Base-by-base conservation (phyloP, 345 rosid genomes). In the Tarenaya hassleriana region DNA sequence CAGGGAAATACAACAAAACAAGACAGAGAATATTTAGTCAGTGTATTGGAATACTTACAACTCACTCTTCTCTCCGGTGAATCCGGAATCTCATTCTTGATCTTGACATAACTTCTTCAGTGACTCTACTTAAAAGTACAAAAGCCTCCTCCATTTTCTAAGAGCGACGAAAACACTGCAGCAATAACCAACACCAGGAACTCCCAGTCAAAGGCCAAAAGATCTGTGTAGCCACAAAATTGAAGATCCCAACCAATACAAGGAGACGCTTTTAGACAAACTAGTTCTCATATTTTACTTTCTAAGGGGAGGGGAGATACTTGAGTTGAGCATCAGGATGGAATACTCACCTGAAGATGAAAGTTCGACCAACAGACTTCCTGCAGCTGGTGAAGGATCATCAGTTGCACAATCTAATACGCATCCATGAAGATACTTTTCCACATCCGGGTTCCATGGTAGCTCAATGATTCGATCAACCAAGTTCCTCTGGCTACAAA, bases 361-460 rank as follows among this genome's bases (percentile, higher is more conserved):
- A 74, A 88, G 54, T n/a, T 83, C 82, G 16, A 77, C 87, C 61
- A 92, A 84, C 58, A 92, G 95, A 72, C 77, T 79, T 50, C 97
- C 98, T 49, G 62, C 69, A 47, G 75, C 58, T 50, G 80, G 63
- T 56, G 91, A 77, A 56, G 98, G 95, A 57, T 92, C 83, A 52
- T 72, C 77, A 24, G 47, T 60, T 41, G 88, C 88, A 65, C 67
- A 79, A 69, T 92, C 97, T 34, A 88, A 58, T 55, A 92, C 73
- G 59, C 97, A 88, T 61, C 78, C 83, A 48, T 77, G 86, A 20
- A 88, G 50, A 74, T 73, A 72, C 73, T 85, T 88, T 75, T 88
- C 95, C 76, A 88, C 98, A 16, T 76, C 78, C 48, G 70, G 64
- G 64, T 83, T 85, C 95, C 99, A 92, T 0, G 97, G 97, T 50